Conservation (phyloP, 495 filamentous ascomycete species). For the Pyrenula aspistea region DNA sequence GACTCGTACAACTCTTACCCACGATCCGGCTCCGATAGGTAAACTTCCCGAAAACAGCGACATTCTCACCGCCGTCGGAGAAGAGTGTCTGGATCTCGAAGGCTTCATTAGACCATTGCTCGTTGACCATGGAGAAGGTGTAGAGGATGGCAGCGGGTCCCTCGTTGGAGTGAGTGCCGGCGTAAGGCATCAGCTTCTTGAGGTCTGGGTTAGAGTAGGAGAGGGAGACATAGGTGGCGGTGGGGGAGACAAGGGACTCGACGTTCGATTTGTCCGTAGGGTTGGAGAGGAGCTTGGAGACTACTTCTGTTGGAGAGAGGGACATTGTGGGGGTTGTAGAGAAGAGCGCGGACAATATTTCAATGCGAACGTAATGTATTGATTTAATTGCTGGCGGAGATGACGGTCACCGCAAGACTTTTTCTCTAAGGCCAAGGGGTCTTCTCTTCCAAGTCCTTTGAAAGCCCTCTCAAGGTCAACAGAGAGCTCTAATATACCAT, state of each 20-base stretch:
- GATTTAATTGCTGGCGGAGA: too few species aligned
- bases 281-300: not conserved
- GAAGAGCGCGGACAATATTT: too few species aligned
- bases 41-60: conserved; percentile 7
- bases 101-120: conserved; percentile 4
- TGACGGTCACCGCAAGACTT: too few species aligned
- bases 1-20: conserved; percentile 6
- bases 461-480: too few species aligned
- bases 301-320: not conserved
- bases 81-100: conserved; percentile 8
- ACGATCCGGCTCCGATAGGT: conserved; percentile 4
- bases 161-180: conserved; percentile 7
- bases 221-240: conserved; percentile 11
- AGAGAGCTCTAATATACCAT: too few species aligned
- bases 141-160: conserved; percentile 8
- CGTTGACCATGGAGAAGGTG: conserved; percentile 10
- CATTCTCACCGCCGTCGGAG: conserved; percentile 4
- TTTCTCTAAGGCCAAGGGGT: too few species aligned
- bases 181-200: conserved; percentile 8
- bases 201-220: conserved; percentile 8
- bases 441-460: too few species aligned
- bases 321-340: conserved; percentile 4
- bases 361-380: too few species aligned
- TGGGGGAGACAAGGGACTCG: conserved; percentile 5
- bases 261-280: not conserved